These are phyloP conservation scores for Sindora glabra DNA, from an alignment of 306 rosid genomes.

Conservation along the genomic window DNA sequence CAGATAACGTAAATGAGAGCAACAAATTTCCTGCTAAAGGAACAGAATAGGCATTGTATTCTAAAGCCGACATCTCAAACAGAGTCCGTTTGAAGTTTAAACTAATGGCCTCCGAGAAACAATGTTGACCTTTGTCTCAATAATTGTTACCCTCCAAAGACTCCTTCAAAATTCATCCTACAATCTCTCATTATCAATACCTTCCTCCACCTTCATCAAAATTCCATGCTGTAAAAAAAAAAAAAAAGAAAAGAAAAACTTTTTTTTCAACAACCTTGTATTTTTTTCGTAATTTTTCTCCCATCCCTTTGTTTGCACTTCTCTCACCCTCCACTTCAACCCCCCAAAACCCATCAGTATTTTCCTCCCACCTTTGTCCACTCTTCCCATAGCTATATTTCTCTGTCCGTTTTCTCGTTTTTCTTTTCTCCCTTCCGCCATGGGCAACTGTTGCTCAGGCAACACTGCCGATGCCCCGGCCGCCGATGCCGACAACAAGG, in stretches of 20 bases:
- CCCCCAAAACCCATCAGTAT: slow-evolving; percentile 39
- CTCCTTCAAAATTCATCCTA: slow-evolving; percentile 35
- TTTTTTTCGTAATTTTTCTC: slow-evolving; percentile 1
- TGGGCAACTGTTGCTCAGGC: slow-evolving; percentile 97
- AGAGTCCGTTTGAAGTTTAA: no score
- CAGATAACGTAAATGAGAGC: no score
- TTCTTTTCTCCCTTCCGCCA: slow-evolving; percentile 32
- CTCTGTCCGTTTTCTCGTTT: not conserved
- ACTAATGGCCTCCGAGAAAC: slow-evolving; percentile 27
- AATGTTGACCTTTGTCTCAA: slow-evolving; percentile 29
- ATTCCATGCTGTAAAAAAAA: slow-evolving; percentile 37
- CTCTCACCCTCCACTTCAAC: slow-evolving; percentile 23
- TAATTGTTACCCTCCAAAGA: slow-evolving; percentile 9
- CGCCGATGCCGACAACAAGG: slow-evolving; percentile 14
- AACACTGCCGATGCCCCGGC: slow-evolving; percentile 32
- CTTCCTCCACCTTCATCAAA: slow-evolving; percentile 25
- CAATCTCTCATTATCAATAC: slow-evolving; percentile 59
- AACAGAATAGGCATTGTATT: no score
- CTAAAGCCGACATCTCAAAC: no score
- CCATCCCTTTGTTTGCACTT: not conserved
- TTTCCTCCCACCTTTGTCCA: slow-evolving; percentile 26
- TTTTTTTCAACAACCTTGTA: slow-evolving; percentile 14
- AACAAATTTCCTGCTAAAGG: no score
- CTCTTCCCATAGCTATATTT: slow-evolving; percentile 7
- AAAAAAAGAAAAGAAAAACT: no score